Base-by-base conservation (phyloP, 805 yeast genomes). In the Wickerhamiella slavikovae region DNA sequence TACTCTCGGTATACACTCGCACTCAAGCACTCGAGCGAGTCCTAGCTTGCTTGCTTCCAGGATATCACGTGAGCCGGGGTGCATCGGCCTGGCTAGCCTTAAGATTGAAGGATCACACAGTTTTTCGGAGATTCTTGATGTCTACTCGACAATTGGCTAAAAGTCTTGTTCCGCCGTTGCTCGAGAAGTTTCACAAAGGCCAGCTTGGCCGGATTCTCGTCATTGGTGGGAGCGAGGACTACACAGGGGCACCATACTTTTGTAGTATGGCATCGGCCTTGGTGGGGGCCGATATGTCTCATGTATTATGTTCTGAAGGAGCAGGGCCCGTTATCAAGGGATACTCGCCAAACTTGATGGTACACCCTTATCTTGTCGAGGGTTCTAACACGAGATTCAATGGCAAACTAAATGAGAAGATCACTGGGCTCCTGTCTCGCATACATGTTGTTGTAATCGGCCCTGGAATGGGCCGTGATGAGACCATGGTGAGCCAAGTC, bases 171-270 rank as follows among this genome's bases (percentile, higher is more conserved):
- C 93, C 92, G 22, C 94, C 93, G 2, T 53, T 83, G 20, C 53
- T 62, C 2, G 68, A 77, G 4, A 43, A 47, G 11, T 75, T 76
- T 48, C 74, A 85, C 54, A 85, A 85, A 49, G 98, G 98, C 15
- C 96, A 85, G 48, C 71, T 76, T 4, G 96, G 96, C 4, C 62
- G 79, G 34, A 59, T 85, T 2, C 79, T 73, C 8, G 78, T 85
- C 1, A 65, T 85, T 37, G 98, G 98, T 15, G 98, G 98, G 1
- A 73, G 89, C 49, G 83, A 77, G 48, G 95, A 85, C 48, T 85
- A 82, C 48, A 83, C 95, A 0, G 98, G 98, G 0, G 98, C 98
- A 0, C 96, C 96, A 2, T 89, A 61, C 51, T 89, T 89, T 49
- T 65, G 92, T 21, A 76, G 91, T 4, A 74, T 76, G 47, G 76